phyloP scores from a whole-genome alignment of 345 rosid genomes.

The Carallia pectinifolia region DNA sequence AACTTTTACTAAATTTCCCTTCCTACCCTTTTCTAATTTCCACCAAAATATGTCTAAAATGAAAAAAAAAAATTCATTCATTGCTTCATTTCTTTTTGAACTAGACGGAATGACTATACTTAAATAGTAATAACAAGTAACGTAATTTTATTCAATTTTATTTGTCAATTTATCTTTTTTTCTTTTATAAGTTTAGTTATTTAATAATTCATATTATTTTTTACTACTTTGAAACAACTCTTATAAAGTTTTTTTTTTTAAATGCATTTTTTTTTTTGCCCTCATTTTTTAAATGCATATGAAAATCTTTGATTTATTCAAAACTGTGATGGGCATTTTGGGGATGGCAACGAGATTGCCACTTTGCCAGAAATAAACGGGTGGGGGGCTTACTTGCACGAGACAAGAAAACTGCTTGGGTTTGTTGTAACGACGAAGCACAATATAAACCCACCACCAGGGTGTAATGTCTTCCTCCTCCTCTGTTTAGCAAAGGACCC shows the following conservation, averaged over 20 bases:
- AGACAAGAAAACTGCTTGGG: slow-evolving; percentile 33
- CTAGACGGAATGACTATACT: no score
- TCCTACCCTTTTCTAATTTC: slow-evolving; percentile 37
- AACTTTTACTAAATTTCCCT: slow-evolving; percentile 18
- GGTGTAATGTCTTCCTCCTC: not conserved
- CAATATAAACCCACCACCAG: slow-evolving; percentile 17
- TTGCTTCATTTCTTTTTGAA: no score
- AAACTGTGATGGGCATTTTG: slow-evolving; percentile 17
- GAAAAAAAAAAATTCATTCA: no score
- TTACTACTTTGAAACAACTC: no score
- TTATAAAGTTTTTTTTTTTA: no score
- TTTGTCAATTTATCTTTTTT: no score
- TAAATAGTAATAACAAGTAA: no score
- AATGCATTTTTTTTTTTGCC: no score
- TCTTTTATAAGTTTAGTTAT: no score
- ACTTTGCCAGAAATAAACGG: slow-evolving; percentile 15
- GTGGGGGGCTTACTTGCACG: slow-evolving; percentile 27
- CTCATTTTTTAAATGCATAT: not conserved
- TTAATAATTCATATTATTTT: no score
- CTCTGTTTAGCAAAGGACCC: not conserved
- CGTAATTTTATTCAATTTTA: no score
- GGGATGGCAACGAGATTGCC: slow-evolving; percentile 21
- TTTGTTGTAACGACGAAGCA: slow-evolving; percentile 50
- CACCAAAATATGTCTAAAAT: not conserved
- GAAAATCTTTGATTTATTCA: not conserved